Conservation (phyloP, 2,329 filamentous ascomycete species). For the Nothophaeocryptopus gaeumannii region DNA sequence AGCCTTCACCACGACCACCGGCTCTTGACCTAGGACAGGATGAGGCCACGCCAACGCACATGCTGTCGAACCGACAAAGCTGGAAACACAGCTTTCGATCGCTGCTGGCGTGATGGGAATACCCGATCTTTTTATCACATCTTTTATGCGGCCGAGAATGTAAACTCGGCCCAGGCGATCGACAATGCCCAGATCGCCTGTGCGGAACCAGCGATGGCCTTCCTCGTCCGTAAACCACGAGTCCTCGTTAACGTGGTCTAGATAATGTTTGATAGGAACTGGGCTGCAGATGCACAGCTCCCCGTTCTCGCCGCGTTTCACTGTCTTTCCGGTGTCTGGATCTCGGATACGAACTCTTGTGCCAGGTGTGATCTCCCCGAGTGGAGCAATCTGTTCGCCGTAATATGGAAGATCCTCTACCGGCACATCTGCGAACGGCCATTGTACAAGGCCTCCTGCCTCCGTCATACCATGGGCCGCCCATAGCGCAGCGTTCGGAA, state of each 20-base stretch:
- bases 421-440: conserved; percentile 11
- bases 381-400: conserved; percentile 14
- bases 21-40: conserved; percentile 19
- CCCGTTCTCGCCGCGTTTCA: conserved; percentile 16
- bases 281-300: conserved; percentile 18
- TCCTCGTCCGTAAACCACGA: conserved; percentile 18
- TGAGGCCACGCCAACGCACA: conserved; percentile 21
- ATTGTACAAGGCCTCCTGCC: conserved; percentile 19
- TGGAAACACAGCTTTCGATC: conserved; percentile 24
- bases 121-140: conserved; percentile 26
- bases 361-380: conserved; percentile 14
- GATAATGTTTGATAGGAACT: conserved; percentile 21
- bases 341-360: conserved; percentile 18
- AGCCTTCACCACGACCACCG: conserved; percentile 20
- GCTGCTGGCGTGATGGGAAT: conserved; percentile 24
- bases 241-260: conserved; percentile 17
- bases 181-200: conserved; percentile 27
- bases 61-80: conserved; percentile 16
- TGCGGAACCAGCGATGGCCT: conserved; percentile 25
- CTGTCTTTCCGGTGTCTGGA: conserved; percentile 7
- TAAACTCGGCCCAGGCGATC: conserved; percentile 20
- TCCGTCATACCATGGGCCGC: conserved; percentile 22
- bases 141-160: conserved; percentile 27
- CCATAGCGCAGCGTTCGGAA: conserved; percentile 14
- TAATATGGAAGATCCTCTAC: conserved; percentile 15